Base-by-base conservation (phyloP, 2,329 filamentous ascomycete species). In the Colletotrichum viniferum region DNA sequence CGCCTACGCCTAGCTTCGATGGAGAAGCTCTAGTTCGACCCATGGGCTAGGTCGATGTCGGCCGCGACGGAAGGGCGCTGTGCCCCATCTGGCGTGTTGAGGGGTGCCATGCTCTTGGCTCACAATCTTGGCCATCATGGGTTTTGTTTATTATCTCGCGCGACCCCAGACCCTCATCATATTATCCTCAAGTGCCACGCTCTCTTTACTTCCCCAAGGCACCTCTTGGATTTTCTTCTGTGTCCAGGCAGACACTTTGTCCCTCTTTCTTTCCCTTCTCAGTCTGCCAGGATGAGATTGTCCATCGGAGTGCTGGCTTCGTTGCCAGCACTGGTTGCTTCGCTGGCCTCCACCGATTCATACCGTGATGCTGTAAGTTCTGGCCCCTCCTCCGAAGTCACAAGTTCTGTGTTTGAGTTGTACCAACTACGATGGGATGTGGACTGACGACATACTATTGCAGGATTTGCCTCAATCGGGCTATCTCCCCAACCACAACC, bases 401-500 rank as follows among this genome's bases (percentile, higher is more conserved):
- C 10, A 4, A 7, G 43, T 52, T 52, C n/a, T 9, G 2, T 21
- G 43, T 13, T 52, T 21, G 10, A 24, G 3, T 24, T 13, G n/a
- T 52, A 24, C 10, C 26, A 7, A 43, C 16, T 71, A 13, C 21
- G 34, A 73, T 26, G 48, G 21, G 21, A 5, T 14, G 4, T 30
- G 16, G 56, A 14, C 21, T 70, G 21, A 73, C 18, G 18, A 24
- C 5, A 21, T 13, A 24, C 12, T 60, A 10, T 58, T 38, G 52
- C 4, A 81, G 63, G 83, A 85, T 73, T 73, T 80, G 16, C 78
- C 81, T 18, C 84, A 85, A 74, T 84, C 83, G 10, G 83, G 83
- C 13, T 85, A 86, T 72, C 76, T 85, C 14, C 79, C 82, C 12
- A 85, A 86, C 71, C 85, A 87, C 78, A 86, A 86, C 73, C 80